Conservation (phyloP, 2,329 filamentous ascomycete genomes). For the Tolypocladium album region DNA sequence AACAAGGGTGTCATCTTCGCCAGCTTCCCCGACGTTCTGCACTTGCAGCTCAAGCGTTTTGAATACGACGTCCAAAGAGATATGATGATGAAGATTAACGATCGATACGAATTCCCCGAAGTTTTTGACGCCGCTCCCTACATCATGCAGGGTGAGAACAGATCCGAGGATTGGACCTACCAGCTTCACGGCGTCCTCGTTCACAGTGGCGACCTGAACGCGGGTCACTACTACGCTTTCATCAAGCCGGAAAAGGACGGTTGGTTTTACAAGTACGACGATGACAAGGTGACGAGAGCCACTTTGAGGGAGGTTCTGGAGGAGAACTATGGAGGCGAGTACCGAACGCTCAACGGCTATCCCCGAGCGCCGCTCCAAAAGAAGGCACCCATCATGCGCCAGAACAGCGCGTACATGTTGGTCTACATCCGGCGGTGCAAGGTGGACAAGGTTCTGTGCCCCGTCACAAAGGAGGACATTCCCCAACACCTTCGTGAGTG, state of each 20-base stretch:
- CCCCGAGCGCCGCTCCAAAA: conserved; percentile 38
- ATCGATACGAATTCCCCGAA: conserved; percentile 83
- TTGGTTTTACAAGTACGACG: conserved; percentile 94
- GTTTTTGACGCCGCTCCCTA: conserved; percentile 77
- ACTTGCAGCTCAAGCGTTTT: conserved; percentile 93
- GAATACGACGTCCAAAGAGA: conserved; percentile 95
- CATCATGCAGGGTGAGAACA: conserved; percentile 75
- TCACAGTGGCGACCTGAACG: conserved; percentile 92
- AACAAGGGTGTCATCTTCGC: conserved; percentile 98
- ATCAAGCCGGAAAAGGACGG: conserved; percentile 89
- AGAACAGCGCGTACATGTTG: conserved; percentile 94
- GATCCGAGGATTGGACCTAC: conserved; percentile 81
- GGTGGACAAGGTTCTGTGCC: conserved; percentile 70
- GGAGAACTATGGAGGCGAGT: conserved; percentile 94
- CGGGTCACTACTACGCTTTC: conserved; percentile 97
- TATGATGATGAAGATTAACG: conserved; percentile 98
- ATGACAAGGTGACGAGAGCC: conserved; percentile 92
- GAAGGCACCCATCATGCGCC: conserved; percentile 48
- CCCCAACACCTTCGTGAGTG: conserved; percentile 67
- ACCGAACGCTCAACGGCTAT: conserved; percentile 39
- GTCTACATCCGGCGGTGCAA: conserved; percentile 88
- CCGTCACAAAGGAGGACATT: conserved; percentile 66
- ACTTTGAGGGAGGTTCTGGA: conserved; percentile 86
- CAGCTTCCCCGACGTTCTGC: conserved; percentile 85
- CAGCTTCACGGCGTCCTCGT: conserved; percentile 91